These are phyloP conservation scores for Thalassiosira profunda DNA, from an alignment of 108 stramenopile species.

Conservation along the genomic window DNA sequence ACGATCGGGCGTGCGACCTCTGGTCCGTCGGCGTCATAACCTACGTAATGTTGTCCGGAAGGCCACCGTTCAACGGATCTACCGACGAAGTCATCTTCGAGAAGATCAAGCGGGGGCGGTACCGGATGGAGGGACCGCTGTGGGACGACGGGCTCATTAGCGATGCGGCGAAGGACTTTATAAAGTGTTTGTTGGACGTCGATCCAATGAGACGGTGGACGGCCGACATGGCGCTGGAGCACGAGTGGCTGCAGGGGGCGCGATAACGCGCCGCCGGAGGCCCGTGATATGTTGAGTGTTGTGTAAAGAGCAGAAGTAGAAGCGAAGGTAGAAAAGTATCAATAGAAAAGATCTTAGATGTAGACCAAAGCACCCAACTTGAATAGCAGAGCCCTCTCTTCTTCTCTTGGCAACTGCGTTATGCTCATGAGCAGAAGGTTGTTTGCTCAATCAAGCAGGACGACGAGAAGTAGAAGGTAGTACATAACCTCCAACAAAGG, in stretches of 20 bases:
- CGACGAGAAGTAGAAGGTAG: no score
- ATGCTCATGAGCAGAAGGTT: no score
- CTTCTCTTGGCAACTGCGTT: no score
- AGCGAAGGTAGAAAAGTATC: no score
- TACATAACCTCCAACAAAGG: no score
- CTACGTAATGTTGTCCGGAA: slow-evolving; percentile 74
- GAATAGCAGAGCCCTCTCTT: no score
- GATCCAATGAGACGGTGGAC: slow-evolving; percentile 89
- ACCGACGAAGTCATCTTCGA: slow-evolving; percentile 12
- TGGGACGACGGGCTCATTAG: slow-evolving; percentile 49
- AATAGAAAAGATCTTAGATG: no score
- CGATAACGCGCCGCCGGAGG: no score
- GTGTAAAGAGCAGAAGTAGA: no score
- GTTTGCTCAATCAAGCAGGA: no score
- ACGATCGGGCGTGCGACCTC: slow-evolving; percentile 57
- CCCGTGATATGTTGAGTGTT: no score
- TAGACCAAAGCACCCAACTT: no score
- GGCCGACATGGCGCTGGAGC: slow-evolving; percentile 59
- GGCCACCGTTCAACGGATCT: slow-evolving; percentile 56
- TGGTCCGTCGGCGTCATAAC: slow-evolving; percentile 82
- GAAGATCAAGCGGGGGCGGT: not conserved
- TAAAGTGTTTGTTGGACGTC: slow-evolving; percentile 78
- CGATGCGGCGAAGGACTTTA: slow-evolving; percentile 87
- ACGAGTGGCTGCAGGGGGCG: slow-evolving; percentile 60
- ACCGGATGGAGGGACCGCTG: not conserved